A percentile compares a stretch with the other conserved stretches of the same genome.
Conservation (phyloP, 352 stramenopile species). For the Thraustochytrium aureum region DNA sequence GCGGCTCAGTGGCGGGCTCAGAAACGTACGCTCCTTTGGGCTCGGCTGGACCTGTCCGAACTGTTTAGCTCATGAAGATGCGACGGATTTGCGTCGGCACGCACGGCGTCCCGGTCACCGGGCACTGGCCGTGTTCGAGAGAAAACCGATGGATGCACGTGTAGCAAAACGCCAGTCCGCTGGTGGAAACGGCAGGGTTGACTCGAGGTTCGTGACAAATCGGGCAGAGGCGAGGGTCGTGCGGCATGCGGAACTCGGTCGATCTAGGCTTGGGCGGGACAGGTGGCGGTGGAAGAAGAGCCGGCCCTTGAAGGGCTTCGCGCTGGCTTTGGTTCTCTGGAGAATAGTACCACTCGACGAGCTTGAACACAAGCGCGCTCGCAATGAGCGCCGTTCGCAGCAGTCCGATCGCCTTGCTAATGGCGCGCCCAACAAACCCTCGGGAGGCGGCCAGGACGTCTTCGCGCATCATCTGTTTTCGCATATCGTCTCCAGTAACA, state of each 20-base stretch:
- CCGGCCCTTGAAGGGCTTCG: background rate
- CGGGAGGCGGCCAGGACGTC: background rate
- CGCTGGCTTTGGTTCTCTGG: conserved; percentile 51
- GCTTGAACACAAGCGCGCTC: conserved; percentile 41
- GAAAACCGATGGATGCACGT: conserved; percentile 23
- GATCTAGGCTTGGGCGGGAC: conserved; percentile 20
- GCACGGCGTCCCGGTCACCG: conserved; percentile 30
- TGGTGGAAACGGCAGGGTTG: conserved; percentile 38
- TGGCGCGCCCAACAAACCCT: conserved; percentile 2
- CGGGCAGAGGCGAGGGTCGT: conserved; percentile 30
- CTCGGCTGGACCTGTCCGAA: no score
- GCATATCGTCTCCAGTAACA: conserved; percentile 40
- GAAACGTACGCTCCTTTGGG: no score
- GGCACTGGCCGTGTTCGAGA: conserved; percentile 24
- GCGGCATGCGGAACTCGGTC: background rate
- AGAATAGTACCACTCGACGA: conserved; percentile 52
- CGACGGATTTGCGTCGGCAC: conserved; percentile 14
- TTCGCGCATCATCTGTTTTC: conserved; percentile 4
- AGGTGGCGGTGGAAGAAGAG: conserved; percentile 31
- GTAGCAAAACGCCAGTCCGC: conserved; percentile 46
- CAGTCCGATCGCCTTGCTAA: conserved; percentile 3
- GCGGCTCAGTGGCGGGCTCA: no score
- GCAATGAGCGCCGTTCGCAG: conserved; percentile 22
- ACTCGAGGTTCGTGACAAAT: conserved; percentile 44
- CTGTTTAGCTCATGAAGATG: conserved; percentile 35